These are phyloP conservation scores for Aspergillus puulaauensis DNA, from an alignment of 2,329 filamentous ascomycete genomes.

Conservation along the genomic window DNA sequence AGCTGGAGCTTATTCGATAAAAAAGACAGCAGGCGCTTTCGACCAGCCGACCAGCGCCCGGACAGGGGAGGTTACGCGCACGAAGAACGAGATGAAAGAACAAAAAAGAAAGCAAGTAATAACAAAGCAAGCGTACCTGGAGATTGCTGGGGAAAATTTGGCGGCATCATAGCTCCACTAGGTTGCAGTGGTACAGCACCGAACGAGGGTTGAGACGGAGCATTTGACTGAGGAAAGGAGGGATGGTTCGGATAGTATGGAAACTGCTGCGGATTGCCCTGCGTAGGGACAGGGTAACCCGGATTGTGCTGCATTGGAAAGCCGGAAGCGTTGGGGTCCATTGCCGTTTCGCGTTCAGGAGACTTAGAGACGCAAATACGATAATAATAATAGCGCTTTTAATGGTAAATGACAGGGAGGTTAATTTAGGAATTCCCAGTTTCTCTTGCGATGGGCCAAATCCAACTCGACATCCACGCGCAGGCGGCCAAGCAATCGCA, in stretches of 20 bases:
- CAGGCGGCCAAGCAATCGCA: background rate
- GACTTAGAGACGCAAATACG: conserved; percentile 4
- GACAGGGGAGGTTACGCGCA: background rate
- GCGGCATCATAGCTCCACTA: conserved; percentile 40
- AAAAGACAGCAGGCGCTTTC: background rate
- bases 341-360: conserved; percentile 15
- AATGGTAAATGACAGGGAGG: conserved; percentile 2
- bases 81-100: background rate
- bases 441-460: background rate
- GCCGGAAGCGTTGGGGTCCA: conserved; percentile 32
- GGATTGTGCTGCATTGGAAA: conserved; percentile 27
- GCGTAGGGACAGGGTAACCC: conserved; percentile 35
- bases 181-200: conserved; percentile 36
- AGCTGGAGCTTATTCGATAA: background rate
- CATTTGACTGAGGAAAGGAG: conserved; percentile 34
- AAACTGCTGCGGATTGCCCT: conserved; percentile 33
- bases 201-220: conserved; percentile 36
- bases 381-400: conserved; percentile 8
- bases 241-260: conserved; percentile 37
- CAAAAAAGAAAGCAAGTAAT: conserved; percentile 7
- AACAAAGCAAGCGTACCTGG: conserved; percentile 31
- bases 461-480: background rate
- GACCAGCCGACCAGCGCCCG: background rate
- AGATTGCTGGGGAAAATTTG: conserved; percentile 35
- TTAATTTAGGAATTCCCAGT: background rate